Percentiles rank a stretch among this genome's conserved stretches.
phyloP scores from a whole-genome alignment of 176 grass and related monocot species.

The Oryza coarctata region DNA sequence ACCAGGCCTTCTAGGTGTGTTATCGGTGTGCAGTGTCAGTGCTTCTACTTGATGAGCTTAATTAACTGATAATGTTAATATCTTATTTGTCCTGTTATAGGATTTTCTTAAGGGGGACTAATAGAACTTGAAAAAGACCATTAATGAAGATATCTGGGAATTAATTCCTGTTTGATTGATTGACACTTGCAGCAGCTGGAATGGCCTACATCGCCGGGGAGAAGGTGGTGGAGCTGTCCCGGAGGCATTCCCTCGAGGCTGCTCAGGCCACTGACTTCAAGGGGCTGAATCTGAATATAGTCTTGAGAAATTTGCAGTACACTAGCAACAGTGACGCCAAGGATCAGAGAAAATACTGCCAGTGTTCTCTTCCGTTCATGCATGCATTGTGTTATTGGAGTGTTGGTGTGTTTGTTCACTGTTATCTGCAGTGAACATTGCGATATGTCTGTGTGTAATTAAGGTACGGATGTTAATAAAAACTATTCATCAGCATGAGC shows the following conservation, averaged over 20 bases:
- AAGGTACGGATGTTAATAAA: no score
- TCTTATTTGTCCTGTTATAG: no score
- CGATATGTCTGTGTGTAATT: no score
- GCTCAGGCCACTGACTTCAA: neutral
- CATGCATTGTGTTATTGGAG: no score
- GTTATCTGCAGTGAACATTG: no score
- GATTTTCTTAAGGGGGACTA: no score
- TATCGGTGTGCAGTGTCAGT: no score
- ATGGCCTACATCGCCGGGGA: conserved; percentile 40
- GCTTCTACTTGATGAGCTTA: no score
- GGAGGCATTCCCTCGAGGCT: conserved; percentile 7
- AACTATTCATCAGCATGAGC: no score
- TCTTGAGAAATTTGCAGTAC: neutral
- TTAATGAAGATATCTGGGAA: neutral
- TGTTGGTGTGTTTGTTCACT: no score
- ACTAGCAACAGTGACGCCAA: neutral
- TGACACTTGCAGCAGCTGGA: neutral
- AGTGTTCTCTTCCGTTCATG: neutral
- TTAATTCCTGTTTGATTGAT: neutral
- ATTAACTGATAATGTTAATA: no score
- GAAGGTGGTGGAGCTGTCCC: conserved; percentile 35
- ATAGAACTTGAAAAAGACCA: neutral
- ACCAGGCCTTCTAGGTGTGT: no score
- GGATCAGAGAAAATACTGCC: neutral
- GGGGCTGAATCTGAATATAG: neutral